Evolutionary conservation across 1,284 basidiomycete genomes (phyloP), one percentile per base, ranked within the genome.

Genomic region (Malassezia sp.): DNA sequence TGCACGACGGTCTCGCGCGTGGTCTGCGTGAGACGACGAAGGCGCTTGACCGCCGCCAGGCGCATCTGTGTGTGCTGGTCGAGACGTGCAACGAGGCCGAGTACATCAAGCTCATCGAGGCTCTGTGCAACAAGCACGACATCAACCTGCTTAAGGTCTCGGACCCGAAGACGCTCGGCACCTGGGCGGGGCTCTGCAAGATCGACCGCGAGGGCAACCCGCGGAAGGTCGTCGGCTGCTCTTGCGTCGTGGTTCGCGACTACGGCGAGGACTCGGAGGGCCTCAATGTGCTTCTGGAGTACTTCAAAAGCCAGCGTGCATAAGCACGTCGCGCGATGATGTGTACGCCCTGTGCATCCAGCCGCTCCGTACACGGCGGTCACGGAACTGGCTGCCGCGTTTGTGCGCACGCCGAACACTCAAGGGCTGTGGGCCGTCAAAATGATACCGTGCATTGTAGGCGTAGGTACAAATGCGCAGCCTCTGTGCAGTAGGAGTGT

Each of bases 31-130:
- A 97, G 78, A 85, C 81, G 71, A 85, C 91, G 72, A 97, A 97
- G 79, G 88, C 91, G 53, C 80, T 97, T 59, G 91, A 97, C 81
- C 90, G 90, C 77, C 84, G 89, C 69, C 86, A 93, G 79, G 91
- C 91, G 50, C 91, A 96, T 75, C 80, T 97, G 52, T 96, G 91
- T 76, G 90, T 97, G 57, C 84, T 97, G 71, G 89, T 95, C 73
- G 91, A 97, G 81, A 89, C 88, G 53, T 93, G 89, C 79, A 91
- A 85, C 54, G 91, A 96, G 78, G 86, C 89, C 66, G 91, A 95
- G 77, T 96, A 97, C 81, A 85, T 95, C 80, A 96, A 96, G 79
- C 86, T 97, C 77, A 93, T 96, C 64, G 90, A 96, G 77, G 91
- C 90, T 44, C 86, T 96, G 71, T 96, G 91, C 75, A 86, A 87